Conservation (phyloP, 805 yeast species). For the Kodamaea laetipori region DNA sequence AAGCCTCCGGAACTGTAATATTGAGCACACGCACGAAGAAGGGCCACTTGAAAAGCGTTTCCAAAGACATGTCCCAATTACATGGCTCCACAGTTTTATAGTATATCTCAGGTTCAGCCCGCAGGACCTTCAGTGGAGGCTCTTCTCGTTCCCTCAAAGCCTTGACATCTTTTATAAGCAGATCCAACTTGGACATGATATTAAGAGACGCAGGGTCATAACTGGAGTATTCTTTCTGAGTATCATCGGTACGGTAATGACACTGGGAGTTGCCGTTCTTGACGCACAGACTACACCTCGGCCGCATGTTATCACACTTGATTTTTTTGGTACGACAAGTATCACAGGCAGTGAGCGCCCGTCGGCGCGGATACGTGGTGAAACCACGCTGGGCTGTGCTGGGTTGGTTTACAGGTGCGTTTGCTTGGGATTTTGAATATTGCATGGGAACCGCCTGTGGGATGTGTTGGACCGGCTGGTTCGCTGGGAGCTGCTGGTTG, state of each 20-base stretch:
- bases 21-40: slow-evolving; percentile 21
- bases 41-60: slow-evolving; percentile 33
- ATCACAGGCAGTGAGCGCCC: slow-evolving; percentile 44
- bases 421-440: too few species aligned
- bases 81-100: slow-evolving; percentile 2
- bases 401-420: slow-evolving; percentile 1
- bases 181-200: slow-evolving; percentile 32
- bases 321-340: slow-evolving; percentile 38
- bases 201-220: slow-evolving; percentile 29
- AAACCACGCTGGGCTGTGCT: slow-evolving; percentile 1
- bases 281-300: slow-evolving; percentile 37
- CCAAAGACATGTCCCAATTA: slow-evolving; percentile 38
- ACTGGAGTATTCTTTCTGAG: slow-evolving; percentile 22
- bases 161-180: slow-evolving; percentile 28
- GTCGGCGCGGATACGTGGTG: slow-evolving; percentile 19
- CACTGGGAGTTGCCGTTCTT: slow-evolving; percentile 30
- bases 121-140: neutral
- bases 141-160: slow-evolving; percentile 17
- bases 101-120: neutral
- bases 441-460: too few species aligned
- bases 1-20: slow-evolving; percentile 15
- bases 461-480: slow-evolving; percentile 9
- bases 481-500: slow-evolving; percentile 1
- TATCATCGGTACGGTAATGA: slow-evolving; percentile 33
- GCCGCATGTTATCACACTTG: slow-evolving; percentile 40